These are phyloP conservation scores for Coemansia nantahalensis DNA, from an alignment of 192 early-diverging fungal species.

Conservation along the genomic window DNA sequence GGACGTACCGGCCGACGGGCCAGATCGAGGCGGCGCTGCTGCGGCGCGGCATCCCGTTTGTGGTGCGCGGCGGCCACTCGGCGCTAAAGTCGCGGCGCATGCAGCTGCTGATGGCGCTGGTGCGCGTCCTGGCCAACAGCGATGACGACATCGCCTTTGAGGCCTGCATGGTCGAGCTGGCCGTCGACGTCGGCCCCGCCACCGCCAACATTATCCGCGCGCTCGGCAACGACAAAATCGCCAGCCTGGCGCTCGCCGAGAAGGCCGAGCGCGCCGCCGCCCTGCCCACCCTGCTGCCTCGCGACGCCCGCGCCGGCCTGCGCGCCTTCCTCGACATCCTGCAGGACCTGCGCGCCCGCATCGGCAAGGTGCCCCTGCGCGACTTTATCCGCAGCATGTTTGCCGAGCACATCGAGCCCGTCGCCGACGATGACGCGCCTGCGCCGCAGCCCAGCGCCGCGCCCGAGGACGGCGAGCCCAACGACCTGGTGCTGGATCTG, in stretches of 20 bases:
- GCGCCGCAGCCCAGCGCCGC: too few species aligned
- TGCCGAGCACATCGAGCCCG: slow-evolving; percentile 7
- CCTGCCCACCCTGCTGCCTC: slow-evolving; percentile 4
- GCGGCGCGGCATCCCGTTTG: slow-evolving; percentile 36
- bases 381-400: slow-evolving; percentile 19
- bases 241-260: not conserved
- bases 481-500: slow-evolving; percentile 25
- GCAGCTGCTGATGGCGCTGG: slow-evolving; percentile 39
- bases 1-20: slow-evolving; percentile 52
- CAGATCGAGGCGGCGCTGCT: slow-evolving; percentile 57
- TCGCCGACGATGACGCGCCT: too few species aligned
- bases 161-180: slow-evolving; percentile 26
- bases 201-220: slow-evolving; percentile 2
- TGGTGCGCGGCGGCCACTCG: slow-evolving; percentile 44
- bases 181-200: slow-evolving; percentile 19
- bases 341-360: slow-evolving; percentile 7
- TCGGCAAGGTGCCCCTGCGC: slow-evolving; percentile 7
- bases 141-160: slow-evolving; percentile 32
- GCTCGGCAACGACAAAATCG: not conserved
- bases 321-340: slow-evolving; percentile 15
- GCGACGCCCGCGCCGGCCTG: slow-evolving; percentile 11
- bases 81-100: slow-evolving; percentile 33
- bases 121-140: slow-evolving; percentile 30
- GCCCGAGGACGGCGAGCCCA: too few species aligned
- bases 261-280: slow-evolving; percentile 2